Conservation (phyloP, 108 stramenopile species). For the Cyclotella kingstonii region DNA sequence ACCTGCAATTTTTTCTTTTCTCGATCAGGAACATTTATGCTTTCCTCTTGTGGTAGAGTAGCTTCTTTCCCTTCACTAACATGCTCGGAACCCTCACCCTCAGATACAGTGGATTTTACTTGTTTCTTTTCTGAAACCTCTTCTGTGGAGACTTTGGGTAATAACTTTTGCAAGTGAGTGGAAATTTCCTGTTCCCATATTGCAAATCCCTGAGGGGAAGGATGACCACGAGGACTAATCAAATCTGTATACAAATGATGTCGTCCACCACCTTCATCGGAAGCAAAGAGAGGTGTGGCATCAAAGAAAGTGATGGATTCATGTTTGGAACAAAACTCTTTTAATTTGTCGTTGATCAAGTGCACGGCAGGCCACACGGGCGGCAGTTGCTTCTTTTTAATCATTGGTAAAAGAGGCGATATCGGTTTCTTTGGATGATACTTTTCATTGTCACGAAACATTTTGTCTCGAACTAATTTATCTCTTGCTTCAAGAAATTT, state of each 20-base stretch:
- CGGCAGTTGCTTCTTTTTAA: conserved; percentile 46
- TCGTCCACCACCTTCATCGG: conserved; percentile 33
- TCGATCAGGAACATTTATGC: background rate
- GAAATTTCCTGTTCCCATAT: conserved; percentile 51
- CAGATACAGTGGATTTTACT: background rate
- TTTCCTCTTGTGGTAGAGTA: background rate
- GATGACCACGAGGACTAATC: conserved; percentile 70
- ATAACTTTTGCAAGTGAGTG: conserved; percentile 14
- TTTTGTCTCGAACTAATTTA: conserved; percentile 20
- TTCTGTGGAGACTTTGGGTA: background rate
- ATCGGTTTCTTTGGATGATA: conserved; percentile 41
- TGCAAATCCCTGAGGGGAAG: conserved; percentile 59
- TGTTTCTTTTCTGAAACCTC: background rate
- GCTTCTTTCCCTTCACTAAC: conserved; percentile 32
- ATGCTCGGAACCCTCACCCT: conserved; percentile 23
- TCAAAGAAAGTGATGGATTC: conserved; percentile 74
- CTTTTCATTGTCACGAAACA: conserved; percentile 37
- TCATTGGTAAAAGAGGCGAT: conserved; percentile 34
- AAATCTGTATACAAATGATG: conserved; percentile 50
- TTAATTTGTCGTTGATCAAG: conserved; percentile 66
- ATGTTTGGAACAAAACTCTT: conserved; percentile 55
- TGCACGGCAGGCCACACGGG: conserved; percentile 73
- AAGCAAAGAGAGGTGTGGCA: conserved; percentile 65
- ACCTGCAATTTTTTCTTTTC: background rate
- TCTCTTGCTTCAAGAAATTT: conserved; percentile 16